Conservation (phyloP, 805 yeast genomes). For the Vanderwaltozyma verrucispora region DNA sequence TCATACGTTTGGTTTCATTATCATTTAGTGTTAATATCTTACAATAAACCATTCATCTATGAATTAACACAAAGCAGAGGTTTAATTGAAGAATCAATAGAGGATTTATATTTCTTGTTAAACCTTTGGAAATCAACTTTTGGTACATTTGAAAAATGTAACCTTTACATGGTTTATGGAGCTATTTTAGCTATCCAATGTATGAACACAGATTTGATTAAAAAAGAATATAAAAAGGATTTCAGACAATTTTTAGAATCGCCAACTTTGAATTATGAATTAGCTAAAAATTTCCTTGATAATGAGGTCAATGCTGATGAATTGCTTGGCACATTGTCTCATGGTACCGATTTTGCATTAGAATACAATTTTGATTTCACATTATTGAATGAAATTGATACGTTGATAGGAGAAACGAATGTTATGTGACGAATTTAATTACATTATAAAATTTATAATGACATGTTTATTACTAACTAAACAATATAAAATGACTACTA, state of each 20-base stretch:
- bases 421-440: neutral
- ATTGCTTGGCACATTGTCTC: conserved; percentile 19
- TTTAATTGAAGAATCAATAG: conserved; percentile 17
- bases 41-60: conserved; percentile 43
- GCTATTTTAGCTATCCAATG: conserved; percentile 22
- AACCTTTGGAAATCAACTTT: conserved; percentile 13
- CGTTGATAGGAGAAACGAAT: conserved; percentile 11
- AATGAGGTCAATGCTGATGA: conserved; percentile 16
- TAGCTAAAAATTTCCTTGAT: conserved; percentile 21
- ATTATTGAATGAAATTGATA: conserved; percentile 23
- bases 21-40: conserved; percentile 43
- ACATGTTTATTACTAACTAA: no score
- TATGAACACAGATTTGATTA: conserved; percentile 16
- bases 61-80: conserved; percentile 13
- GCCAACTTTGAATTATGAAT: conserved; percentile 18
- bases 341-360: conserved; percentile 24
- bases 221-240: conserved; percentile 7
- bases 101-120: conserved; percentile 16
- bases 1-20: conserved; percentile 42
- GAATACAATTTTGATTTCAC: conserved; percentile 26
- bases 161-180: conserved; percentile 21
- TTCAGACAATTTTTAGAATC: conserved; percentile 15
- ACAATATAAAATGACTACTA: no score
- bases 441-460: no score
- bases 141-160: conserved; percentile 16